Evolutionary conservation across 1,139 yeast genomes (phyloP), one percentile per base, ranked within the genome.

Genomic region (Blastobotrys ciferrii): DNA sequence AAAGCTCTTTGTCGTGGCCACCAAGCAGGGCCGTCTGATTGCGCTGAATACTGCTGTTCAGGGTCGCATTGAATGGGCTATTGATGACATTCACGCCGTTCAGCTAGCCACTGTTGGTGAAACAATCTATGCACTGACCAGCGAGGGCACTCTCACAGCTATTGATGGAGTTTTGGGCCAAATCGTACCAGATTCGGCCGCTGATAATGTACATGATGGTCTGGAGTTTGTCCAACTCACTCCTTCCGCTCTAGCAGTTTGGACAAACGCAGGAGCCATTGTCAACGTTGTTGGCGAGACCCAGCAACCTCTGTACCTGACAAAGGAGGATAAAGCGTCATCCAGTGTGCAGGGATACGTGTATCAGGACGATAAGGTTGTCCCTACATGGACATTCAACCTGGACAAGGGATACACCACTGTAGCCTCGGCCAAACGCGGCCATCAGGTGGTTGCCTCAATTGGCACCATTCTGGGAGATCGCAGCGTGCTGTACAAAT

Each of bases 401-500:
- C 62, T 52, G 44, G 59, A 46, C 32, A 50, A 43, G 1, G 63
- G 64, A 31, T 76, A 72, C 52, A 52, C 61, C 13, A 63, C 80
- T 38, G 62, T 73, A 2, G 70, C 73, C 0, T 63, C 70, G 31
- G 69, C 73, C 0, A 44, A 65, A 2, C 70, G 78, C 47, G 69
- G 70, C 43, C 75, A 77, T 1, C 63, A 62, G 23, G 78, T 77
- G 11, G 74, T 82, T 2, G 79, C 84, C 0, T 82, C 85, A n/a
- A 67, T 84, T 45, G 97, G 95, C 12, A 76, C 80, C 33, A 77
- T 86, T 1, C 70, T 85, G 36, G 83, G 84, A 17, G 82, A 86
- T 59, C 77, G 88, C 60, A 74, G 83, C 1, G 94, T 89, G 0
- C 69, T 89, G 43, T 89, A 91, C 76, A 92, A 91, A 67, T 91